A percentile compares a stretch with the other conserved stretches of the same genome.
These are phyloP conservation scores for Neodidymelliopsis sp. DNA, from an alignment of 2,329 filamentous ascomycete species.

Conservation along the genomic window DNA sequence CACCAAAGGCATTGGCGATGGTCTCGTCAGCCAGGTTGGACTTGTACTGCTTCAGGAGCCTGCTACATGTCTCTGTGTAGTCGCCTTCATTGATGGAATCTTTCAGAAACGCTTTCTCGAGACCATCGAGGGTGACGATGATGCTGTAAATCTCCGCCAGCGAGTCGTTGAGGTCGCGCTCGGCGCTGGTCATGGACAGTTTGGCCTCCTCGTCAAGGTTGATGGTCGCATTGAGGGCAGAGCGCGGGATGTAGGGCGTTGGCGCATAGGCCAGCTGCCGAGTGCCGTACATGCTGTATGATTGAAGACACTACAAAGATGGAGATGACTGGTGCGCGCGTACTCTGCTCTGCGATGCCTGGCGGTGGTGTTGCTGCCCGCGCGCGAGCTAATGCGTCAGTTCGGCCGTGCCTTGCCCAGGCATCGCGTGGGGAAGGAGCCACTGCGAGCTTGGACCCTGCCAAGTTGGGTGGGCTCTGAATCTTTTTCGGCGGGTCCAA, in stretches of 20 bases:
- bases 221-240: conserved; percentile 83
- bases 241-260: conserved; percentile 88
- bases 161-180: conserved; percentile 93
- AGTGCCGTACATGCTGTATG: conserved; percentile 55
- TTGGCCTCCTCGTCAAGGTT: conserved; percentile 97
- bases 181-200: conserved; percentile 82
- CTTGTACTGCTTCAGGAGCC: conserved; percentile 95
- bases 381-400: conserved; percentile 18
- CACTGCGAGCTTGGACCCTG: conserved; percentile 36
- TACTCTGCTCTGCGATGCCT: neutral
- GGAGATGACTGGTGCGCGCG: neutral
- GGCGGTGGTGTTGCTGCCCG: neutral
- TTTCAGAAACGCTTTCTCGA: conserved; percentile 96
- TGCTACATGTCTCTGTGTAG: conserved; percentile 95
- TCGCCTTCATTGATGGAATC: conserved; percentile 91
- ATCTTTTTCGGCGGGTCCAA: neutral
- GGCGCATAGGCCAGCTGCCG: conserved; percentile 80
- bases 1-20: conserved; percentile 86
- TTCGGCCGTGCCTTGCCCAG: conserved; percentile 22
- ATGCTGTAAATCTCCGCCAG: conserved; percentile 98
- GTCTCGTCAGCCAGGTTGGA: conserved; percentile 89
- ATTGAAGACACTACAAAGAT: neutral
- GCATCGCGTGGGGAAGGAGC: conserved; percentile 32
- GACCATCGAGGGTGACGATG: conserved; percentile 90
- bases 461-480: conserved; percentile 22